These are phyloP conservation scores for Curvularia verruculosa DNA, from an alignment of 2,329 filamentous ascomycete species.

Conservation along the genomic window DNA sequence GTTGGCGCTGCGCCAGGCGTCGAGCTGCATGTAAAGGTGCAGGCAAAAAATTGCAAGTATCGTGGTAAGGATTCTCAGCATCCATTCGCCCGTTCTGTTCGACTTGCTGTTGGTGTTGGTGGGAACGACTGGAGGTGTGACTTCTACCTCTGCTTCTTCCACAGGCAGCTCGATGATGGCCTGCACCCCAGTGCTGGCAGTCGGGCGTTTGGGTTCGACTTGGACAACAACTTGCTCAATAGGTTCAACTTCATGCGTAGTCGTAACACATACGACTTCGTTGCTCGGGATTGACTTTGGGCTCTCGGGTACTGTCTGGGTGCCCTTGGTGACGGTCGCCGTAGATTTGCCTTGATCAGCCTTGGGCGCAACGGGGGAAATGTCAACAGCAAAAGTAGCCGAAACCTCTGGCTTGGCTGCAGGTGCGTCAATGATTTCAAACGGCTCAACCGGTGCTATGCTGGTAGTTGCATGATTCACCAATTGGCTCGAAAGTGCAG, in stretches of 20 bases:
- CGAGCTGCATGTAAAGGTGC: slow-evolving; percentile 11
- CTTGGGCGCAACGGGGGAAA: slow-evolving; percentile 7
- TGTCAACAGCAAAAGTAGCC: not conserved
- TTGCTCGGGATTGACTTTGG: not conserved
- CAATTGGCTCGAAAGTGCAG: slow-evolving; percentile 7
- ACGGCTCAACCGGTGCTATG: slow-evolving; percentile 1
- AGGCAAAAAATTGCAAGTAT: slow-evolving; percentile 15
- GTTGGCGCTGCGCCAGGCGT: slow-evolving; percentile 22
- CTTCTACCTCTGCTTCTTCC: not conserved
- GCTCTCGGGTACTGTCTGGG: slow-evolving; percentile 6
- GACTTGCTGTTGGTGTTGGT: slow-evolving; percentile 2
- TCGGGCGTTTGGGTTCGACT: not conserved
- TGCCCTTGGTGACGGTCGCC: not conserved
- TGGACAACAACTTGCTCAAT: slow-evolving; percentile 1
- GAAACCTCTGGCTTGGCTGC: not conserved
- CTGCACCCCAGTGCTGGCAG: slow-evolving; percentile 8
- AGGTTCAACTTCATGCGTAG: slow-evolving; percentile 10
- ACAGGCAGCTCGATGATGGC: not conserved
- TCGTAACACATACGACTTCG: slow-evolving; percentile 4
- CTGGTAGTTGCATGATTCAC: slow-evolving; percentile 1
- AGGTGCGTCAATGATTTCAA: not conserved
- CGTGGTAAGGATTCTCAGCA: slow-evolving; percentile 5
- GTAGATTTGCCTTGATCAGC: not conserved
- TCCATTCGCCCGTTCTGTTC: not conserved
- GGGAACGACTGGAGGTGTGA: not conserved